Percentiles rank a stretch among this genome's conserved stretches.
Evolutionary conservation across 1,139 yeast genomes (phyloP).

Genomic region (Ogataea hybrid): DNA sequence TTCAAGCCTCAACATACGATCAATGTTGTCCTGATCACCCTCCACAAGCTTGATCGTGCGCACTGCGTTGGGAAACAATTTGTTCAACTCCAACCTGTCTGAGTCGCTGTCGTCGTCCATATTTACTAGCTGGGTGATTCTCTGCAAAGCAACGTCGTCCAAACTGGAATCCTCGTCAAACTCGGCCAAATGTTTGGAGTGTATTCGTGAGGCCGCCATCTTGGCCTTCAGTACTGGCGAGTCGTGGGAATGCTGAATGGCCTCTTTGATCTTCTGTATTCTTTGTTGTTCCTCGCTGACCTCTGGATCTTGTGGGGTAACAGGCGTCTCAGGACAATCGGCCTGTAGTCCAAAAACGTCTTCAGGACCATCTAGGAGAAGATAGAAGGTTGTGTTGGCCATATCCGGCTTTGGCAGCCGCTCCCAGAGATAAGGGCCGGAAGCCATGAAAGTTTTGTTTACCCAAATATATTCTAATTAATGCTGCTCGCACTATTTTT

Average conservation of each 20-base stretch:
- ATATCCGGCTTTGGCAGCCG: background rate
- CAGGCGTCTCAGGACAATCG: background rate
- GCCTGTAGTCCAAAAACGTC: background rate
- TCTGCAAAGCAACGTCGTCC: conserved; percentile 1
- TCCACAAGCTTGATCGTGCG: conserved; percentile 10
- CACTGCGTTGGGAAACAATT: conserved; percentile 16
- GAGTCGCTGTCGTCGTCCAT: conserved; percentile 1
- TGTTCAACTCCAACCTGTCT: conserved; percentile 1
- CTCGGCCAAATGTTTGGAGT: background rate
- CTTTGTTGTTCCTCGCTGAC: background rate
- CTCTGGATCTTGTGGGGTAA: no score
- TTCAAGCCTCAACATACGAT: conserved; percentile 3
- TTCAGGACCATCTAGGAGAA: conserved; percentile 4
- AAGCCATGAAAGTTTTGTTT: background rate
- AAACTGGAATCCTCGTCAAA: background rate
- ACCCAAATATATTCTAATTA: background rate
- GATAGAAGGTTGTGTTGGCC: background rate
- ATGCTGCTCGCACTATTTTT: background rate
- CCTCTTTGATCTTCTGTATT: background rate
- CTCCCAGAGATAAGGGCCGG: background rate
- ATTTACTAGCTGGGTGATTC: conserved; percentile 1
- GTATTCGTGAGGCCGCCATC: background rate
- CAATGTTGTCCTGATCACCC: conserved; percentile 10
- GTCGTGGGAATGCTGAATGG: background rate
- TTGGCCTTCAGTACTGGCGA: background rate